Evolutionary conservation across 805 yeast genomes (phyloP).

Genomic region (Cyberlindnera nakhonratchasimensis): DNA sequence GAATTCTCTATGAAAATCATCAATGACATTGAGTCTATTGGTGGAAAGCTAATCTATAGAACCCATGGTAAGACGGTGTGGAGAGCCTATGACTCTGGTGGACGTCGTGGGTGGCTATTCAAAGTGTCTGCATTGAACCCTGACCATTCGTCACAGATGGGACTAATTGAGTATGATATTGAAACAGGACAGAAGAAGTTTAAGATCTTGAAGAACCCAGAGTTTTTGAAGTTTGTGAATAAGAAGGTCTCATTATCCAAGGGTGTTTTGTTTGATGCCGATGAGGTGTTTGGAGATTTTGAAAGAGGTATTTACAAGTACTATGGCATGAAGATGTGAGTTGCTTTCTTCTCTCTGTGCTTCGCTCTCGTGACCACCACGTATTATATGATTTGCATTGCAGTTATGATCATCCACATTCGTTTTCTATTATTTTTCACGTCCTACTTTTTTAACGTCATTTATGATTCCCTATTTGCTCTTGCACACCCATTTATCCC

Average conservation of each 20-base stretch:
- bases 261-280: constrained; percentile 36
- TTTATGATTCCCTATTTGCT: not conserved
- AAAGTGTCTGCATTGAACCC: constrained; percentile 36
- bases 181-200: constrained; percentile 59
- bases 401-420: no score
- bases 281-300: constrained; percentile 39
- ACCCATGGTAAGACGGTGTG: constrained; percentile 26
- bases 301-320: constrained; percentile 44
- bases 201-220: constrained; percentile 36
- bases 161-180: constrained; percentile 55
- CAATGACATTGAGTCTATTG: constrained; percentile 40
- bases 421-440: no score
- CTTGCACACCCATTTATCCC: no score
- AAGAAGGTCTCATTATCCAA: constrained; percentile 34
- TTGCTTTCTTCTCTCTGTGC: no score
- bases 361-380: no score
- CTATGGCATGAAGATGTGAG: constrained; percentile 37
- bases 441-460: not conserved
- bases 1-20: constrained; percentile 63
- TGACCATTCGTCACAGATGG: constrained; percentile 31
- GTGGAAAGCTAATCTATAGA: constrained; percentile 25
- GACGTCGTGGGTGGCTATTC: constrained; percentile 81
- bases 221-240: constrained; percentile 37
- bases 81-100: constrained; percentile 40
- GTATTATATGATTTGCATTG: no score